phyloP scores from a whole-genome alignment of 441 rosid genomes.

The Raphanus hybrid region DNA sequence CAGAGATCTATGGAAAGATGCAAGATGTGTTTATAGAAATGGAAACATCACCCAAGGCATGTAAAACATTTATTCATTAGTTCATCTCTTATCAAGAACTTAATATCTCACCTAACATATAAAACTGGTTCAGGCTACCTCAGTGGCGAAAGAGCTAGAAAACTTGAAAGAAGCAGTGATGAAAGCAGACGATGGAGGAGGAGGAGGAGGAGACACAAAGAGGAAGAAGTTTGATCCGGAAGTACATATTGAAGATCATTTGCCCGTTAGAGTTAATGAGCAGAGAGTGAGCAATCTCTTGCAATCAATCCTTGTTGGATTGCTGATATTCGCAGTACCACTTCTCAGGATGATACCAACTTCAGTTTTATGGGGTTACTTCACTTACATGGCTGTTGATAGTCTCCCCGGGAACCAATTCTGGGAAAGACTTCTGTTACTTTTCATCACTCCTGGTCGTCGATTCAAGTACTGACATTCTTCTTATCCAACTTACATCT shows the following conservation, averaged over 20 bases:
- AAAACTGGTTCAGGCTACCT: slow-evolving; percentile 42
- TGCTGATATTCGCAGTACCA: slow-evolving; percentile 61
- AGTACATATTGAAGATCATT: slow-evolving; percentile 66
- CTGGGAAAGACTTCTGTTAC: slow-evolving; percentile 80
- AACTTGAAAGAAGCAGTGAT: slow-evolving; percentile 75
- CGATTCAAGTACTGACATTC: slow-evolving; percentile 66
- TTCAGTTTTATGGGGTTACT: slow-evolving; percentile 92
- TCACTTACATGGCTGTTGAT: slow-evolving; percentile 91
- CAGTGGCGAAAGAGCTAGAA: slow-evolving; percentile 61
- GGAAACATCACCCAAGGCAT: slow-evolving; percentile 64
- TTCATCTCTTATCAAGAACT: slow-evolving; percentile 20
- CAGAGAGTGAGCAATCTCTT: slow-evolving; percentile 82
- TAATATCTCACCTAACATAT: slow-evolving; percentile 16
- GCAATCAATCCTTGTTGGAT: slow-evolving; percentile 75
- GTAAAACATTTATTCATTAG: neutral
- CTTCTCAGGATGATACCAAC: slow-evolving; percentile 72
- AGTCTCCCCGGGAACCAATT: slow-evolving; percentile 91
- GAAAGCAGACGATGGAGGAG: slow-evolving; percentile 44
- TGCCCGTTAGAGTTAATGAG: slow-evolving; percentile 87
- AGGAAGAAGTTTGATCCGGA: slow-evolving; percentile 66
- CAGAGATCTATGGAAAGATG: slow-evolving; percentile 81
- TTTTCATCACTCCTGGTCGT: slow-evolving; percentile 71
- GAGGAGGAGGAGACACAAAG: slow-evolving; percentile 36
- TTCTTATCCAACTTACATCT: slow-evolving; percentile 11
- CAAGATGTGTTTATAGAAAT: slow-evolving; percentile 78